A percentile compares a stretch with the other conserved stretches of the same genome.
Conservation (phyloP, 192 early-diverging fungal genomes). For the Glomus cerebriforme region DNA sequence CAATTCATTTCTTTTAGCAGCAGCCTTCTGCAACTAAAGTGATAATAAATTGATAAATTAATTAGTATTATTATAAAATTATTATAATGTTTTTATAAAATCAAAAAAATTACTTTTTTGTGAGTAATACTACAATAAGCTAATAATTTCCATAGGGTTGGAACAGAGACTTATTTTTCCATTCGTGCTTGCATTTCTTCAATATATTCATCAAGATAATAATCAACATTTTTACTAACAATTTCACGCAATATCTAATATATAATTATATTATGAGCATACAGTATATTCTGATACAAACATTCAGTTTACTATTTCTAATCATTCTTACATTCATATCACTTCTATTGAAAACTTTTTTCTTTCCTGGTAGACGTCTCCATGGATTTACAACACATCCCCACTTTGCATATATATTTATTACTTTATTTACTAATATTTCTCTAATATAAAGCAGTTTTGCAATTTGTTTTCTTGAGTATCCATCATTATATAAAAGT, state of each 20-base stretch:
- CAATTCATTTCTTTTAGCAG: not conserved
- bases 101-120: constrained; percentile 8
- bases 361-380: too few species aligned
- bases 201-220: constrained; percentile 4
- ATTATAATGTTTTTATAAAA: not conserved
- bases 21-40: constrained; percentile 15
- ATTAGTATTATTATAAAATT: not conserved
- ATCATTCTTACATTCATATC: too few species aligned
- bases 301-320: too few species aligned
- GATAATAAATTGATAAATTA: not conserved
- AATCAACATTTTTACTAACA: not conserved
- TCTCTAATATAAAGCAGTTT: too few species aligned
- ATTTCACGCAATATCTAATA: not conserved
- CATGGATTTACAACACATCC: too few species aligned
- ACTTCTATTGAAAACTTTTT: too few species aligned
- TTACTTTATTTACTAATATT: too few species aligned
- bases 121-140: not conserved
- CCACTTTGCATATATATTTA: too few species aligned
- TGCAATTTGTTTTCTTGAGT: too few species aligned
- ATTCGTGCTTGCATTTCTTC: not conserved
- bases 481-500: too few species aligned
- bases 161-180: constrained; percentile 1
- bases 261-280: not conserved
- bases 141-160: not conserved
- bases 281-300: too few species aligned